phyloP scores from a whole-genome alignment of 1,284 basidiomycete genomes.

The Cutaneotrichosporon cavernicola region DNA sequence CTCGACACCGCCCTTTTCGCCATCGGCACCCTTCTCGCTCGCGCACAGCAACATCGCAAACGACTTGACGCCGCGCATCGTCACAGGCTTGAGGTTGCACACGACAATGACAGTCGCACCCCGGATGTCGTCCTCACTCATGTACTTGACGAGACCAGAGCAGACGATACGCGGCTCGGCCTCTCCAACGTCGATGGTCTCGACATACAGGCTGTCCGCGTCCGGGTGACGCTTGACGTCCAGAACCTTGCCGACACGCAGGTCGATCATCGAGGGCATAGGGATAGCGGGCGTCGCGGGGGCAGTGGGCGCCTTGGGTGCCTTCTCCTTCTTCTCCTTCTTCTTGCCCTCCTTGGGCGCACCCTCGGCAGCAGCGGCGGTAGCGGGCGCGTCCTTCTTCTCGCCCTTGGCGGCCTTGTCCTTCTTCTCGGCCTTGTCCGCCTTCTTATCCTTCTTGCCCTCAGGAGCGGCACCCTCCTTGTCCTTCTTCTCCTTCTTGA shows the following conservation, averaged over 20 bases:
- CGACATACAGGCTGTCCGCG: conserved; percentile 86
- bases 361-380: conserved; percentile 14
- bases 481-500: conserved; percentile 66
- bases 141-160: conserved; percentile 90
- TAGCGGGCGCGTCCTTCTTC: conserved; percentile 31
- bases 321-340: conserved; percentile 58
- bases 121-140: conserved; percentile 88
- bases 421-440: conserved; percentile 31
- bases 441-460: conserved; percentile 30
- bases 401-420: conserved; percentile 37
- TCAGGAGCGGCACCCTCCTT: conserved; percentile 27
- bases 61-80: conserved; percentile 93
- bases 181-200: conserved; percentile 90
- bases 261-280: conserved; percentile 87
- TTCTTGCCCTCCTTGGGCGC: conserved; percentile 54
- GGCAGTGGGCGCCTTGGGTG: conserved; percentile 42
- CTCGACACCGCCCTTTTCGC: conserved; percentile 87
- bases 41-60: conserved; percentile 95
- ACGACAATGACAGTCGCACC: conserved; percentile 82
- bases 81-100: conserved; percentile 88
- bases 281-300: conserved; percentile 69
- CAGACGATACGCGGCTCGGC: conserved; percentile 89
- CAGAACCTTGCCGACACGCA: conserved; percentile 84
- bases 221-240: conserved; percentile 93
- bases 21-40: conserved; percentile 67